Conservation (phyloP, 2,329 filamentous ascomycete species). For the Colletotrichum higginsianum region DNA sequence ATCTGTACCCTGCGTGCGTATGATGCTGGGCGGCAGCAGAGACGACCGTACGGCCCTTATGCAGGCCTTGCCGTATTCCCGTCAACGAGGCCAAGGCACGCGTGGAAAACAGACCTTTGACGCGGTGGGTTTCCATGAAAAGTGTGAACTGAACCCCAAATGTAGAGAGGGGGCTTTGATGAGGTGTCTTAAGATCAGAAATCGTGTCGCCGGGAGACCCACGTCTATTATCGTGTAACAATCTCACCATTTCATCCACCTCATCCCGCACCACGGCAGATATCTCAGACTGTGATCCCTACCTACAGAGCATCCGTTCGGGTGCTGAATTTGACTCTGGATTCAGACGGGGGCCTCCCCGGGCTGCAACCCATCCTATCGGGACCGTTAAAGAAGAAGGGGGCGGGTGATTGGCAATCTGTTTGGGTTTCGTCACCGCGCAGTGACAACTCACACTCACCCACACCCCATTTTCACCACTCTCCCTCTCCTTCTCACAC, state of each 20-base stretch:
- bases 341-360: conserved; percentile 16
- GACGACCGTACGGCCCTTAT: conserved; percentile 18
- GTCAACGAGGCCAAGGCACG: conserved; percentile 1
- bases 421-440: conserved; percentile 35
- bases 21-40: conserved; percentile 10
- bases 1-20: conserved; percentile 5
- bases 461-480: conserved; percentile 30
- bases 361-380: conserved; percentile 24
- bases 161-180: not conserved
- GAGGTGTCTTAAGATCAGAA: not conserved
- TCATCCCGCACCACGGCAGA: not conserved
- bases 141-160: not conserved
- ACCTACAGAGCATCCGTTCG: not conserved
- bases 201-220: not conserved
- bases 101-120: not conserved
- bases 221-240: not conserved
- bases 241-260: too few species aligned
- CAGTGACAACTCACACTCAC: conserved; percentile 42
- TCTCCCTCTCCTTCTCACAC: not conserved
- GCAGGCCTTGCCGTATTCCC: not conserved
- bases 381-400: conserved; percentile 36
- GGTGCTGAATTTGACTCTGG: not conserved
- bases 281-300: not conserved
- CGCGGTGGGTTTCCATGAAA: not conserved
- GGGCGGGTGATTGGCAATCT: conserved; percentile 30